A percentile compares a stretch with the other conserved stretches of the same genome.
phyloP scores from a whole-genome alignment of 805 yeast genomes.

The Lipomyces japonicus region DNA sequence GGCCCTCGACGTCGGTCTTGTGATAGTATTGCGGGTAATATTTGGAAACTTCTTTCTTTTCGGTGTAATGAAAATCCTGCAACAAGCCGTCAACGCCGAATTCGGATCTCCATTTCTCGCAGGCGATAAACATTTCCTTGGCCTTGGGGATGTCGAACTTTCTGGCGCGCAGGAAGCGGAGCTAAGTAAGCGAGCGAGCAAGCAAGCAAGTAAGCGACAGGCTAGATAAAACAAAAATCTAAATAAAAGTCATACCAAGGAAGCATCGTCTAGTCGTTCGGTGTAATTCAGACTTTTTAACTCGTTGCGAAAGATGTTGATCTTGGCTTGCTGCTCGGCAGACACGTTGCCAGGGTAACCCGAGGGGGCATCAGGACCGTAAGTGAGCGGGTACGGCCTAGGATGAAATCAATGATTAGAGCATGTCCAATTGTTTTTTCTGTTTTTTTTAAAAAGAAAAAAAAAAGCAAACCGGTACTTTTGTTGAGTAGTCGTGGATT shows the following conservation, averaged over 20 bases:
- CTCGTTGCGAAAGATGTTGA: slow-evolving; percentile 55
- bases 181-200: slow-evolving; percentile 21
- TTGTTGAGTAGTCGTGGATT: too few species aligned
- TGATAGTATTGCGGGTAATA: slow-evolving; percentile 96
- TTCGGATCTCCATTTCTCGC: slow-evolving; percentile 87
- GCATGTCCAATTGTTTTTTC: background rate
- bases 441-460: too few species aligned
- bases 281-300: slow-evolving; percentile 63
- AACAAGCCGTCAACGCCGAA: slow-evolving; percentile 84
- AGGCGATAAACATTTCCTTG: slow-evolving; percentile 73
- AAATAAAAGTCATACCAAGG: slow-evolving; percentile 26
- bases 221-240: too few species aligned
- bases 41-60: slow-evolving; percentile 59
- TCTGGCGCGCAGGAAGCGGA: slow-evolving; percentile 91
- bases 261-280: slow-evolving; percentile 71
- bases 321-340: slow-evolving; percentile 57
- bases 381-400: slow-evolving; percentile 26
- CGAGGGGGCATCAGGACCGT: slow-evolving; percentile 29
- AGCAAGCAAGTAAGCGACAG: background rate
- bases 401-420: background rate
- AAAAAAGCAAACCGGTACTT: too few species aligned
- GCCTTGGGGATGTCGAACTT: slow-evolving; percentile 83
- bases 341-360: slow-evolving; percentile 72
- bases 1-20: slow-evolving; percentile 93
- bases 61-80: slow-evolving; percentile 85